phyloP scores from a whole-genome alignment of 139 green algal species.

The Picochlorum sp. region DNA sequence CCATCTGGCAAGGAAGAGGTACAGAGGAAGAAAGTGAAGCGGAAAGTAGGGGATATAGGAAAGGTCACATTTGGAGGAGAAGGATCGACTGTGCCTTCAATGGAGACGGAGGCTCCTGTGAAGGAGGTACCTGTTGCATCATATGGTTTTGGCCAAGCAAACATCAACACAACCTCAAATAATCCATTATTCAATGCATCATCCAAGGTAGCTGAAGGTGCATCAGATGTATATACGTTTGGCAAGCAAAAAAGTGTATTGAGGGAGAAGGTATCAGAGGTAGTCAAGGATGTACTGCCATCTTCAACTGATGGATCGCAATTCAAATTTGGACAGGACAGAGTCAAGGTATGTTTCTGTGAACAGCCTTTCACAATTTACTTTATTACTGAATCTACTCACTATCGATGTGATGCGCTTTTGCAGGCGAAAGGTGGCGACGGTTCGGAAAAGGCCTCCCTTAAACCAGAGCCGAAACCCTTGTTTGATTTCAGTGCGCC shows the following conservation, averaged over 20 bases:
- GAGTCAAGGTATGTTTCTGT: no score
- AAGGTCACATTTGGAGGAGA: conserved; percentile 26
- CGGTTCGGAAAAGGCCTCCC: not conserved
- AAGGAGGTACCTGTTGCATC: not conserved
- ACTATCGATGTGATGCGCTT: no score
- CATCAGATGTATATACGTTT: not conserved
- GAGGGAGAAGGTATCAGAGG: not conserved
- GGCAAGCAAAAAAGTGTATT: not conserved
- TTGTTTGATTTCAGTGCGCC: not conserved
- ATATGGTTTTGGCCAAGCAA: conserved; percentile 1
- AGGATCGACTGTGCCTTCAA: not conserved
- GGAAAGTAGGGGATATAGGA: not conserved
- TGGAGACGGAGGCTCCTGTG: not conserved
- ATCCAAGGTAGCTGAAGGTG: not conserved
- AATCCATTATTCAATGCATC: not conserved
- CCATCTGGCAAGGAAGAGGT: no score
- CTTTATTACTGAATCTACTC: no score
- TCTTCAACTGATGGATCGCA: no score
- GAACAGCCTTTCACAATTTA: not conserved
- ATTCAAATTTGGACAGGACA: no score
- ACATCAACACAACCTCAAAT: not conserved
- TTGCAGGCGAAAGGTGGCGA: not conserved
- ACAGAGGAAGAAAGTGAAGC: not conserved
- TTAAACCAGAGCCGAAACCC: not conserved
- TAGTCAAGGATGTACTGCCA: no score